phyloP scores from a whole-genome alignment of 2,329 filamentous ascomycete species.

The Sclerotinia spermophila region DNA sequence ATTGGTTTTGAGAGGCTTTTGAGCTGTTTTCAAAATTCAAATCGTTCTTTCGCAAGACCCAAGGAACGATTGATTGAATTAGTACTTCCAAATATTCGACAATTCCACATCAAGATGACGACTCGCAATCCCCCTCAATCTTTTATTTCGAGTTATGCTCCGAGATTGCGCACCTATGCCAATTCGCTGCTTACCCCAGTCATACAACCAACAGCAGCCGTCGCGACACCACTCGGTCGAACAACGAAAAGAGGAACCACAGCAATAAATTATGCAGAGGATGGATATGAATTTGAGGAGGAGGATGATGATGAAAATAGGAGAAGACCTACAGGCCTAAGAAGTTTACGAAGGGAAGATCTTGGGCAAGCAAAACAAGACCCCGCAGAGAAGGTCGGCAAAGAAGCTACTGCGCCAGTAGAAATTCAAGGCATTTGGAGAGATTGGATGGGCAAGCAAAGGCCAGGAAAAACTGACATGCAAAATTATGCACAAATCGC shows the following conservation, averaged over 20 bases:
- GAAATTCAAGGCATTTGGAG: constrained; percentile 87
- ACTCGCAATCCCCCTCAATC: constrained; percentile 63
- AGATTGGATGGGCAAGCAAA: constrained; percentile 86
- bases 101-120: constrained; percentile 27
- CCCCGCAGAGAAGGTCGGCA: constrained; percentile 72
- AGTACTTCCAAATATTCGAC: not conserved
- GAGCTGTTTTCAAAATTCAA: not conserved
- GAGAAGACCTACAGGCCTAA: constrained; percentile 70
- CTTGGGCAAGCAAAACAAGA: constrained; percentile 59
- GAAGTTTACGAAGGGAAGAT: constrained; percentile 78
- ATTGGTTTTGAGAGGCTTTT: not conserved
- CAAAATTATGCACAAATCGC: constrained; percentile 64
- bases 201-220: constrained; percentile 63
- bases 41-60: not conserved
- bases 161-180: constrained; percentile 82
- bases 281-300: constrained; percentile 84
- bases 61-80: not conserved
- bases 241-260: constrained; percentile 97
- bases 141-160: constrained; percentile 87
- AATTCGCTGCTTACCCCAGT: constrained; percentile 89
- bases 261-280: constrained; percentile 96
- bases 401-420: constrained; percentile 74
- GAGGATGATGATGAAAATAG: constrained; percentile 71
- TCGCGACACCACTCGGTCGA: constrained; percentile 64
- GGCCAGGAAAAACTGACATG: constrained; percentile 52